Percentiles rank a stretch among this genome's conserved stretches.
Conservation (phyloP, 768 basidiomycete genomes). For the Suillus plorans region DNA sequence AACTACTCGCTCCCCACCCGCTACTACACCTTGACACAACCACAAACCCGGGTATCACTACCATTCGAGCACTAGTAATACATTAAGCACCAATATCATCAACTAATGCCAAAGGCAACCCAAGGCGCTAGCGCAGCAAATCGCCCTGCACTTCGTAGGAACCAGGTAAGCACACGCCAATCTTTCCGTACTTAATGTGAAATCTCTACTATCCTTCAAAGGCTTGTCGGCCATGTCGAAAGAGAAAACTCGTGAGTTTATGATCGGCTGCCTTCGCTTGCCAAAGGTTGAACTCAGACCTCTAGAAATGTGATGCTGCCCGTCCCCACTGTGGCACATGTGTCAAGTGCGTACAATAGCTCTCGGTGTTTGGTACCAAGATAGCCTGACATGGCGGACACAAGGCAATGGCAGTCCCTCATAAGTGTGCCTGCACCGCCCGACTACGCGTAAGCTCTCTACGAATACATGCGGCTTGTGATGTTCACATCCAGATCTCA, state of each 20-base stretch:
- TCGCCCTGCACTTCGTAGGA: constrained; percentile 72
- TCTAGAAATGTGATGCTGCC: constrained; percentile 84
- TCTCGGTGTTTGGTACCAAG: background rate
- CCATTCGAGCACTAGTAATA: background rate
- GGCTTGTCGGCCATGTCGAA: constrained; percentile 83
- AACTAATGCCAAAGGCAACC: constrained; percentile 68
- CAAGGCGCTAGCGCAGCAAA: constrained; percentile 33
- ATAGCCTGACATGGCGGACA: background rate
- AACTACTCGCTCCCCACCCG: background rate
- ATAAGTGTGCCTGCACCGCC: constrained; percentile 84
- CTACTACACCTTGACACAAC: background rate
- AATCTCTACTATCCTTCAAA: constrained; percentile 23
- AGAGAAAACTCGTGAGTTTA: constrained; percentile 72
- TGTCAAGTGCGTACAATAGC: constrained; percentile 63
- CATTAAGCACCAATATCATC: background rate
- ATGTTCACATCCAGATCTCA: constrained; percentile 28
- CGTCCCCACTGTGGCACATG: constrained; percentile 86
- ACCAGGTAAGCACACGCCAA: constrained; percentile 51
- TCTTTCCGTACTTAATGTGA: background rate
- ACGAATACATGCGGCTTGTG: background rate
- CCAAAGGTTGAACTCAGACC: constrained; percentile 8
- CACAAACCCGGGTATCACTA: background rate
- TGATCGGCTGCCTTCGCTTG: background rate
- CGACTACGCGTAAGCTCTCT: constrained; percentile 69
- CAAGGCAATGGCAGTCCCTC: constrained; percentile 77